Evolutionary conservation across 2,329 filamentous ascomycete species (phyloP), one percentile per base, ranked within the genome.

Genomic region (Fusarium transvaalense): DNA sequence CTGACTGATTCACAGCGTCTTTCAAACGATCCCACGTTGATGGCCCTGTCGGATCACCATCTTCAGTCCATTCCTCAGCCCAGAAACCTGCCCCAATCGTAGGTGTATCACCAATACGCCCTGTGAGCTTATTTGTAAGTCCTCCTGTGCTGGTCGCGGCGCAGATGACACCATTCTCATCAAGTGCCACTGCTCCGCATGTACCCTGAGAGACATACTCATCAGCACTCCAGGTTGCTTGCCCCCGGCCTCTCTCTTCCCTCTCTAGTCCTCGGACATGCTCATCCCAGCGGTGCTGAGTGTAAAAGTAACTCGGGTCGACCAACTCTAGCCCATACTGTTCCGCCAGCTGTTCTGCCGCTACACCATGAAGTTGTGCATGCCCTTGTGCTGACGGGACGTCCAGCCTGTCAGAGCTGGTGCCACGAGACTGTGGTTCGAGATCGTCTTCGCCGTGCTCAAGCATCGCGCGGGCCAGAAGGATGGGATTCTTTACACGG

Each of bases 121-220:
- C 94, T 0, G 92, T 92, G 56, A 95, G 80, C 81, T 97, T 97
- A 77, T 97, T 97, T 23, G 94, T 97, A 78, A 97, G 77, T 0
- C 94, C 94, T 7, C 94, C 94, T 0, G 88, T 90, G 73, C 85
- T 89, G 4, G 88, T 90, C 1, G 87, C 88, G n/a, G 77, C 83
- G 70, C 92, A 94, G 5, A 97, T 78, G 5, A 91, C 88, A 1
- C 93, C 93, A 39, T 89, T 86, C n/a, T 82, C 82, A 77, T 97
- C 94, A 10, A 97, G 81, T 25, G 92, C 93, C 0, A 97, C 92
- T 10, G 92, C 92, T 2, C 94, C 94, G 31, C 91, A 91, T 0
- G 94, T 97, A 0, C 94, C 94, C 78, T 97, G 93, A 1, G 92
- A 91, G 17, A 97, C 82, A 74, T 91, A 93, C 70, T 89, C 87